A percentile compares a stretch with the other conserved stretches of the same genome.
These are phyloP conservation scores for Dictyostelium intermedium DNA, from an alignment of 78 protist species.

Conservation along the genomic window DNA sequence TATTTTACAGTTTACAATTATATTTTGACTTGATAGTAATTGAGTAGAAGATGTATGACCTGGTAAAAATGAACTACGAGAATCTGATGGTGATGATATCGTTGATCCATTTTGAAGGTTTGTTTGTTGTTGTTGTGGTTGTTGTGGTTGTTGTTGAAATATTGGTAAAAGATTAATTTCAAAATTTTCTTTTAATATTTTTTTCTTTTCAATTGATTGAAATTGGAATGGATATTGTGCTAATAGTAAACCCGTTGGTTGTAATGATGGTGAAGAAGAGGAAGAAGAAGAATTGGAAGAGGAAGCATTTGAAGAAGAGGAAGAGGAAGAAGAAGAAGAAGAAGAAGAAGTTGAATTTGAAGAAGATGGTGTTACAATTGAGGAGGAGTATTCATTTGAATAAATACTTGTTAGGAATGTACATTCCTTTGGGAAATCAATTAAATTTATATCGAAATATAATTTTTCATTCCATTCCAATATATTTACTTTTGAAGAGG, in stretches of 20 bases:
- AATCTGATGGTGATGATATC: background rate
- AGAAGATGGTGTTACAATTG: background rate
- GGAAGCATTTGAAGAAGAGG: background rate
- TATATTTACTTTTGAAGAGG: background rate
- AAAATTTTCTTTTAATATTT: background rate
- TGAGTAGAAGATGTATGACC: background rate
- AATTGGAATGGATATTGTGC: constrained; percentile 53
- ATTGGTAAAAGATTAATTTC: constrained; percentile 17
- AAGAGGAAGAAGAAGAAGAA: background rate
- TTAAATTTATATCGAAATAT: constrained; percentile 27
- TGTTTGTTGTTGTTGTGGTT: background rate
- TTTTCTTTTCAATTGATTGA: constrained; percentile 7
- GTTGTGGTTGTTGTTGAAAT: background rate
- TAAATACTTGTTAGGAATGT: constrained; percentile 18
- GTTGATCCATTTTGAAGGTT: background rate
- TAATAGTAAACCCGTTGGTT: background rate
- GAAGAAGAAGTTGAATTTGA: background rate
- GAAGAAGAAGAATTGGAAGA: background rate
- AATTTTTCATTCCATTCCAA: constrained; percentile 71
- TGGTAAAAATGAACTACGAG: background rate
- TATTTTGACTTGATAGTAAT: background rate
- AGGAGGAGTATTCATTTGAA: background rate
- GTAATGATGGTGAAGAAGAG: background rate
- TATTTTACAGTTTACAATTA: constrained; percentile 3
- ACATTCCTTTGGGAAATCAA: constrained; percentile 63